These are phyloP conservation scores for Clausena lansium DNA, from an alignment of 345 rosid genomes.

Conservation along the genomic window DNA sequence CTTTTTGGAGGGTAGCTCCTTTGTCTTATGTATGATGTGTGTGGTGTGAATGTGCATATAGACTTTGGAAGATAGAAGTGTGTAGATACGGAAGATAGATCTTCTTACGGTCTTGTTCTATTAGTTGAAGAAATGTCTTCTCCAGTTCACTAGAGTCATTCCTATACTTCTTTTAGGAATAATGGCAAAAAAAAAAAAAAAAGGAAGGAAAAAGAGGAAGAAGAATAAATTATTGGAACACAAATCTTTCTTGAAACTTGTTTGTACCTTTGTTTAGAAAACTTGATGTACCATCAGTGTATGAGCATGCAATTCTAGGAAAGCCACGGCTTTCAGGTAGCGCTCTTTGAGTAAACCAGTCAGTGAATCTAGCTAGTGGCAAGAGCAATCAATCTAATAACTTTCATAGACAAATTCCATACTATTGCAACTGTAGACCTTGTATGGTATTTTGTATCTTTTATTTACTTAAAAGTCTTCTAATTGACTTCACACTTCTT, in stretches of 20 bases:
- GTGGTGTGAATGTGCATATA: not conserved
- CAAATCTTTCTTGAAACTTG: not conserved
- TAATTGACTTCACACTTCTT: not conserved
- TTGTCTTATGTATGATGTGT: not conserved
- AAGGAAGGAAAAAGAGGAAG: too few relatives aligned
- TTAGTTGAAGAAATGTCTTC: not conserved
- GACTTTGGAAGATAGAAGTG: not conserved
- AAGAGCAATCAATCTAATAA: not conserved
- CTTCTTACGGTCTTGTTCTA: not conserved
- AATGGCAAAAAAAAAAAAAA: not conserved
- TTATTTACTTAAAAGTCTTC: not conserved
- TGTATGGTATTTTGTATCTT: not conserved
- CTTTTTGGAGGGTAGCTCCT: not conserved
- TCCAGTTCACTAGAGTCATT: not conserved
- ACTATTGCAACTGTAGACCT: not conserved
- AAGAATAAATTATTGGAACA: not conserved
- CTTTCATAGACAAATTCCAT: not conserved
- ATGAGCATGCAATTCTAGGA: not conserved
- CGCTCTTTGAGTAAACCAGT: not conserved
- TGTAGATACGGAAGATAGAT: not conserved
- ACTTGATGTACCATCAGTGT: not conserved
- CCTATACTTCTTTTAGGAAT: not conserved
- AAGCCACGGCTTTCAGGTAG: not conserved
- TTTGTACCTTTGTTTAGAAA: not conserved
- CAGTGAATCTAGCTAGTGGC: not conserved